phyloP scores from a whole-genome alignment of 139 green algal species.

The Ostreobium quekettii region DNA sequence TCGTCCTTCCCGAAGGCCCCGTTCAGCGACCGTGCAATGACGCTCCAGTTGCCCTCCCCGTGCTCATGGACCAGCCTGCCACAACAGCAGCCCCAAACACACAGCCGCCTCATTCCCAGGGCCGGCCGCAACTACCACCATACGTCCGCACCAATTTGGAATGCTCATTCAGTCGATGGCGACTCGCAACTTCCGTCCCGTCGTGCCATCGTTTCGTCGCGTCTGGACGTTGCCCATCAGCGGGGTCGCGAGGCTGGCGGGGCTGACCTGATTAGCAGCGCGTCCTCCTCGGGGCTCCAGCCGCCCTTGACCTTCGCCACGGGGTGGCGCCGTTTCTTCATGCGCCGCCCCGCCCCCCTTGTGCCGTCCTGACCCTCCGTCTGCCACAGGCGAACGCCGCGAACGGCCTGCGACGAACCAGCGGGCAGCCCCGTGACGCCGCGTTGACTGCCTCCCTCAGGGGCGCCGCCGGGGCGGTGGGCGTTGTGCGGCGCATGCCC shows the following conservation, averaged over 20 bases:
- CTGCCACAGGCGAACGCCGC: too few relatives aligned
- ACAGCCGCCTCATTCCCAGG: too few relatives aligned
- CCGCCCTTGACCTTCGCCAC: constrained; percentile 33
- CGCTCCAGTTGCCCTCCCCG: constrained; percentile 60
- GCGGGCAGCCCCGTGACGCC: too few relatives aligned
- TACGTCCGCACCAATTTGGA: neutral
- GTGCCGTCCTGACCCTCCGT: too few relatives aligned
- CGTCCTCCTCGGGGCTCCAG: constrained; percentile 42
- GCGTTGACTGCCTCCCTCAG: too few relatives aligned
- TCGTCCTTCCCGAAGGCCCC: constrained; percentile 25
- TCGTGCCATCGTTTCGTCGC: neutral
- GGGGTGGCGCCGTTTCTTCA: constrained; percentile 19
- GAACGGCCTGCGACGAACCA: too few relatives aligned
- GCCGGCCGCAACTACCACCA: neutral
- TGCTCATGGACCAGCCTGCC: constrained; percentile 54
- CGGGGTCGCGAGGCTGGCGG: too few relatives aligned
- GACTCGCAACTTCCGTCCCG: neutral
- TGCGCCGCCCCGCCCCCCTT: too few relatives aligned
- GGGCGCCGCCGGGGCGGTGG: too few relatives aligned
- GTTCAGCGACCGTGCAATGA: constrained; percentile 50
- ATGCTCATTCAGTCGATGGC: neutral
- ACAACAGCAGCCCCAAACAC: too few relatives aligned
- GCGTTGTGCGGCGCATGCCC: too few relatives aligned
- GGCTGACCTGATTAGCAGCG: constrained; percentile 30
- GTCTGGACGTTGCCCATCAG: too few relatives aligned